phyloP scores from a whole-genome alignment of 805 yeast species.

The Myxozyma kluyveri region DNA sequence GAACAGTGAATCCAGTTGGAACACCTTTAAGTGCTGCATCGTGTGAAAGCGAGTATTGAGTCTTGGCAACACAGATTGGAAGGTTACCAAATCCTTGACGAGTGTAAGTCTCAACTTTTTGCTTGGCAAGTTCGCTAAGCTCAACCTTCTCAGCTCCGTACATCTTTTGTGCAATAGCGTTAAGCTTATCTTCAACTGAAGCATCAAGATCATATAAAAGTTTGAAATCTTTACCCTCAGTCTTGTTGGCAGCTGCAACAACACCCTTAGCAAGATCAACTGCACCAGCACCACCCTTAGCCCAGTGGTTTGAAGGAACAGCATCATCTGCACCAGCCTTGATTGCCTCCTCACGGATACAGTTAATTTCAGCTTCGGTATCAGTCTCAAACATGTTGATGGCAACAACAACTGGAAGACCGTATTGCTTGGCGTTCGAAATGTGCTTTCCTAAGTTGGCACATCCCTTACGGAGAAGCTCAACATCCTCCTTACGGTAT shows the following conservation, averaged over 20 bases:
- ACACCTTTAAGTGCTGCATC: conserved; percentile 92
- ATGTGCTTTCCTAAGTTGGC: conserved; percentile 89
- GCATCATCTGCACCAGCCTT: conserved; percentile 95
- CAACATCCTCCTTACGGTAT: conserved; percentile 78
- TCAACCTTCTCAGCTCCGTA: conserved; percentile 88
- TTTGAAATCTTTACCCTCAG: conserved; percentile 50
- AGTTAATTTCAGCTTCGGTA: conserved; percentile 72
- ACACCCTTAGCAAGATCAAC: conserved; percentile 80
- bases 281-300: conserved; percentile 91
- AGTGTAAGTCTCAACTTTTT: conserved; percentile 77
- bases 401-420: conserved; percentile 92
- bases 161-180: conserved; percentile 78
- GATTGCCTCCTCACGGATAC: conserved; percentile 73
- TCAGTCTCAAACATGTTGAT: conserved; percentile 85
- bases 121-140: conserved; percentile 73
- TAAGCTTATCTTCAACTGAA: conserved; percentile 75
- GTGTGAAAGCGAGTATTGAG: conserved; percentile 93
- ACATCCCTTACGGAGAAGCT: conserved; percentile 72
- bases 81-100: conserved; percentile 84
- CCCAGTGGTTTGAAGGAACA: conserved; percentile 90
- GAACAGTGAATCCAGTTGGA: conserved; percentile 89
- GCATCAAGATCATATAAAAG: conserved; percentile 67
- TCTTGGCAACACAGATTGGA: conserved; percentile 96
- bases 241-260: conserved; percentile 53
- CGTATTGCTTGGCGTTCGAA: conserved; percentile 75